Evolutionary conservation across 2,329 filamentous ascomycete genomes (phyloP).

Genomic region (Fusarium piperis): DNA sequence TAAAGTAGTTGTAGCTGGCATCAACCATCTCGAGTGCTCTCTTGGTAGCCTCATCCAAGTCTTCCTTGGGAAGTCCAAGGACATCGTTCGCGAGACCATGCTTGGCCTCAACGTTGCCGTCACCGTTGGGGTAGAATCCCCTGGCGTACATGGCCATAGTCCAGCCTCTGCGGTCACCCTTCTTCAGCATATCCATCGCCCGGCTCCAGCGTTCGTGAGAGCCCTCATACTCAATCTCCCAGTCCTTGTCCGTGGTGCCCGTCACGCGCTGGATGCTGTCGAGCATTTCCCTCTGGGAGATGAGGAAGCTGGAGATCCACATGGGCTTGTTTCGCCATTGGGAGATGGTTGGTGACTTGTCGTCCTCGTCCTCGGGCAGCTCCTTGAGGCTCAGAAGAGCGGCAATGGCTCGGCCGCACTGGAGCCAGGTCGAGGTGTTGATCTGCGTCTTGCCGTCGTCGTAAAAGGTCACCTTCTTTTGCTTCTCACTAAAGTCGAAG

Average conservation of each 20-base stretch:
- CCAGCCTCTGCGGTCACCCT: conserved; percentile 54
- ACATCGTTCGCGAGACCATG: conserved; percentile 56
- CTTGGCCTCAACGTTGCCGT: conserved; percentile 55
- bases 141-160: conserved; percentile 63
- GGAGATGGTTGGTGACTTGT: conserved; percentile 45
- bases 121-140: conserved; percentile 58
- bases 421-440: conserved; percentile 67
- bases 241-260: conserved; percentile 63
- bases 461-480: conserved; percentile 55
- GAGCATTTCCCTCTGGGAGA: conserved; percentile 73
- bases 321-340: conserved; percentile 55
- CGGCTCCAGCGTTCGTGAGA: conserved; percentile 58
- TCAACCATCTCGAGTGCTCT: conserved; percentile 55
- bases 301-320: conserved; percentile 64
- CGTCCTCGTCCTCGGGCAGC: conserved; percentile 52
- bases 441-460: conserved; percentile 67
- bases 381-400: conserved; percentile 56
- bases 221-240: conserved; percentile 57
- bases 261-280: conserved; percentile 67
- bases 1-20: conserved; percentile 33
- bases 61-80: conserved; percentile 67
- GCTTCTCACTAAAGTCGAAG: conserved; percentile 55
- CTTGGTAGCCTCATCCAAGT: conserved; percentile 65
- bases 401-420: conserved; percentile 66
- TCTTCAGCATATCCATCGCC: conserved; percentile 55